Percentiles rank a stretch among this genome's conserved stretches.
Evolutionary conservation across 495 filamentous ascomycete genomes (phyloP).

Genomic region (Cenococcum geophilum): DNA sequence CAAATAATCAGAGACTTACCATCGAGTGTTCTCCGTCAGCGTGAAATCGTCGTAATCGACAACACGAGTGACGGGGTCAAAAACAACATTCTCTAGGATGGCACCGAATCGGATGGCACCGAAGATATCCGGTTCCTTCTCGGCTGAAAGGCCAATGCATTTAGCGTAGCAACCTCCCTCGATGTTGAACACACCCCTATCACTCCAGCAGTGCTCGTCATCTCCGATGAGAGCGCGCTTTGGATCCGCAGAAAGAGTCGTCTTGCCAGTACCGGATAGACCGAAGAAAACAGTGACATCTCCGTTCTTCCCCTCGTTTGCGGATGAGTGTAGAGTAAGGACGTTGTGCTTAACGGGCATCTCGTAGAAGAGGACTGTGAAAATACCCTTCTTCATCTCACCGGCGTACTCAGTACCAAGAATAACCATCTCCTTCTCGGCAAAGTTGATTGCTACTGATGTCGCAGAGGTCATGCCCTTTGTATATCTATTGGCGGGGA

Average conservation of each 20-base stretch:
- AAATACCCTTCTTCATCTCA: constrained; percentile 99
- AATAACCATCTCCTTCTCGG: constrained; percentile 95
- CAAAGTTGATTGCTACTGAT: constrained; percentile 81
- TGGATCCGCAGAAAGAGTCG: constrained; percentile 91
- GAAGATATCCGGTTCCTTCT: constrained; percentile 98
- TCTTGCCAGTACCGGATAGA: constrained; percentile 97
- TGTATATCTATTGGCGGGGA: constrained; percentile 97
- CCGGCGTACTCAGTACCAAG: constrained; percentile 98
- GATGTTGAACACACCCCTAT: constrained; percentile 97
- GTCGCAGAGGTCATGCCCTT: constrained; percentile 96
- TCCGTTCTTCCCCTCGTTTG: constrained; percentile 79
- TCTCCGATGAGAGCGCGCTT: constrained; percentile 96
- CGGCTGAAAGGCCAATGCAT: constrained; percentile 92
- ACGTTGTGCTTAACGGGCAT: constrained; percentile 99
- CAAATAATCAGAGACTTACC: constrained; percentile 37
- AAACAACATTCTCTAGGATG: constrained; percentile 97
- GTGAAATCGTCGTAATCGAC: constrained; percentile 95
- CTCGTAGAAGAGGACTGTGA: constrained; percentile 99
- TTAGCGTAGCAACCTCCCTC: constrained; percentile 99
- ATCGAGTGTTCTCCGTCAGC: constrained; percentile 96
- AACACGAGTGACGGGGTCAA: constrained; percentile 78
- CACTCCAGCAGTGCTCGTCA: constrained; percentile 99
- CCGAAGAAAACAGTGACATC: constrained; percentile 99
- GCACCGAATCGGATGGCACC: constrained; percentile 94
- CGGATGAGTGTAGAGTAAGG: constrained; percentile 90